phyloP scores from a whole-genome alignment of 345 rosid species.

The Hevea brasiliensis region DNA sequence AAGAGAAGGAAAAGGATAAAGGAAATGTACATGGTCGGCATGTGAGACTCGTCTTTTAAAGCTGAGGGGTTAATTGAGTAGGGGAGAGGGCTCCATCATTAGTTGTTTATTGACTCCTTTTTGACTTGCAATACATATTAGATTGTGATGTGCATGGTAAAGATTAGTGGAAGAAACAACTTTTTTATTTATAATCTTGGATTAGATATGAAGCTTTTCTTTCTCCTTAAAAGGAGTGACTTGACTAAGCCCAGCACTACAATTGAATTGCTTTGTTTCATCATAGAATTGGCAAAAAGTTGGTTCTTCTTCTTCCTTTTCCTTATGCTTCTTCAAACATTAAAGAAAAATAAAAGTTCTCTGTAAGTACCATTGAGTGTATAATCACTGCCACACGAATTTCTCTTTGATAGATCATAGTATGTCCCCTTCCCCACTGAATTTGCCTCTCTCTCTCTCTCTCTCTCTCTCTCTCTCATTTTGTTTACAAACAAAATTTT shows the following conservation, averaged over 20 bases:
- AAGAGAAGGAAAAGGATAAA: no score
- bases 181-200: background rate
- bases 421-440: background rate
- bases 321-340: slow-evolving; percentile 14
- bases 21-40: slow-evolving; percentile 15
- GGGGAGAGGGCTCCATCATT: slow-evolving; percentile 22
- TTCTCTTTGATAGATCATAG: background rate
- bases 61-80: slow-evolving; percentile 1
- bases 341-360: slow-evolving; percentile 18
- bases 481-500: background rate
- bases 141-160: no score
- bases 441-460: no score
- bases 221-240: slow-evolving; percentile 51
- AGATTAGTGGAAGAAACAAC: slow-evolving; percentile 13
- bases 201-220: slow-evolving; percentile 1
- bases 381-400: slow-evolving; percentile 30
- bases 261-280: background rate
- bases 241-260: slow-evolving; percentile 37
- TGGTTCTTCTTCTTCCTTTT: slow-evolving; percentile 2
- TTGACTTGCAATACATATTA: background rate
- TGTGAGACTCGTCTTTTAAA: slow-evolving; percentile 43
- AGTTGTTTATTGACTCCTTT: background rate
- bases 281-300: slow-evolving; percentile 21
- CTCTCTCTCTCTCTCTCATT: no score
- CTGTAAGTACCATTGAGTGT: slow-evolving; percentile 33